Conservation (phyloP, 2,329 filamentous ascomycete species). For the Eutypella sp. region DNA sequence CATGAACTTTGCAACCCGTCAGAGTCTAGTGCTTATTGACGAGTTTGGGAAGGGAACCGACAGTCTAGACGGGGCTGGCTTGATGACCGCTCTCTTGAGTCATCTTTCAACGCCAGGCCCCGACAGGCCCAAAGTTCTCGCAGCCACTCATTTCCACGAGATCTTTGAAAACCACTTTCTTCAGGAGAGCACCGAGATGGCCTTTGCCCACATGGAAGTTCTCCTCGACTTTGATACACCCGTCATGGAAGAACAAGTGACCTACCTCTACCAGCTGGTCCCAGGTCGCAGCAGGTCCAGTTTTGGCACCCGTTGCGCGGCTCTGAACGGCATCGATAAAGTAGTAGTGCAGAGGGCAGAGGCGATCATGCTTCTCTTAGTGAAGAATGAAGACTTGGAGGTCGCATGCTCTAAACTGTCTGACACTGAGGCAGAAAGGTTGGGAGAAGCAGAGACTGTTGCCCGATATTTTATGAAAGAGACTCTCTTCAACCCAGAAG, state of each 20-base stretch:
- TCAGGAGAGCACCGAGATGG: conserved; percentile 41
- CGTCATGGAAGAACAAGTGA: conserved; percentile 57
- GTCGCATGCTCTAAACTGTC: conserved; percentile 66
- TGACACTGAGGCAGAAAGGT: conserved; percentile 54
- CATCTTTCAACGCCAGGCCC: conserved; percentile 46
- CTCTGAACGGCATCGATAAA: conserved; percentile 74
- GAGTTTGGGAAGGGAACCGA: conserved; percentile 75
- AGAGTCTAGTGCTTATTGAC: conserved; percentile 83
- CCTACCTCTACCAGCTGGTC: conserved; percentile 67
- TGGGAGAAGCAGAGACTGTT: conserved; percentile 61
- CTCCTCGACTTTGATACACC: conserved; percentile 48
- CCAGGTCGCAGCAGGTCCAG: conserved; percentile 70
- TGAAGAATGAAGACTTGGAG: conserved; percentile 70
- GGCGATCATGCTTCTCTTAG: conserved; percentile 62
- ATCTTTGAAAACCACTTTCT: conserved; percentile 65
- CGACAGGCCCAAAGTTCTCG: conserved; percentile 51
- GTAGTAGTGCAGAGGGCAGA: conserved; percentile 72
- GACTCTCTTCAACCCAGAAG: too few relatives aligned
- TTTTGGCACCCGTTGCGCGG: conserved; percentile 81
- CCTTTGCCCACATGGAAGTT: conserved; percentile 69
- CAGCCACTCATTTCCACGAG: conserved; percentile 64
- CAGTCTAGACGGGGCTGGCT: conserved; percentile 51
- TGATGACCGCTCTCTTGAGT: conserved; percentile 52
- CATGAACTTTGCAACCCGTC: conserved; percentile 66
- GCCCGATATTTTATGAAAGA: conserved; percentile 54